Percentiles rank a stretch among this genome's conserved stretches.
Evolutionary conservation across 345 rosid genomes (phyloP).

Genomic region (Lenwebbia sp.): DNA sequence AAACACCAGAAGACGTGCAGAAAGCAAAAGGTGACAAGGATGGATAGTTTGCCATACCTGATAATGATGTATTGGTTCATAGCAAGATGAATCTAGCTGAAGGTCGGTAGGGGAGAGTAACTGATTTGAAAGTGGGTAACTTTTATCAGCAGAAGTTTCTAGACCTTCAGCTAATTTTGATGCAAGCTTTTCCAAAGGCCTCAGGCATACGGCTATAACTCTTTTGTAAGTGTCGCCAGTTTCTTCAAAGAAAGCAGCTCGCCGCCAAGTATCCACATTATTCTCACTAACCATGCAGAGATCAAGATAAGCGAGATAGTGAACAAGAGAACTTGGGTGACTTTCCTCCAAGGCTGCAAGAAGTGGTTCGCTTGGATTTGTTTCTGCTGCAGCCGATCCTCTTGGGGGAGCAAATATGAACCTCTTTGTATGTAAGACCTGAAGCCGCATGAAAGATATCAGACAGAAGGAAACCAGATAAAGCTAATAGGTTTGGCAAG

Average conservation of each 20-base stretch:
- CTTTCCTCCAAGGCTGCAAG: slow-evolving; percentile 81
- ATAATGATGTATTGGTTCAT: slow-evolving; percentile 47
- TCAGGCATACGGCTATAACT: slow-evolving; percentile 62
- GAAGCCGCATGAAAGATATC: neutral
- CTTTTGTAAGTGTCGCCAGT: slow-evolving; percentile 84
- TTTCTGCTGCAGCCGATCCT: slow-evolving; percentile 99
- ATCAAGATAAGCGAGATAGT: slow-evolving; percentile 86
- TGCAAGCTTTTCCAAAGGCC: slow-evolving; percentile 75
- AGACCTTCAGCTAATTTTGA: slow-evolving; percentile 44
- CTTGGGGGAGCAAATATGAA: slow-evolving; percentile 74
- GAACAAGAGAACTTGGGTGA: slow-evolving; percentile 54
- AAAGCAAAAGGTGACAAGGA: neutral
- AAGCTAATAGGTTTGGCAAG: neutral
- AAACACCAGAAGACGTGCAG: neutral
- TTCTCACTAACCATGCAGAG: slow-evolving; percentile 90
- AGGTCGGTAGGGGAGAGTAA: slow-evolving; percentile 27
- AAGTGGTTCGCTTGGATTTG: slow-evolving; percentile 90
- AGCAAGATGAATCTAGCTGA: slow-evolving; percentile 34
- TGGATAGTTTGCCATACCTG: slow-evolving; percentile 38
- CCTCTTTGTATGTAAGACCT: slow-evolving; percentile 79
- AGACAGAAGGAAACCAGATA: neutral
- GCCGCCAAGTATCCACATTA: slow-evolving; percentile 87
- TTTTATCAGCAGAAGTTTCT: slow-evolving; percentile 44
- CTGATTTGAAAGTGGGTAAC: slow-evolving; percentile 30
- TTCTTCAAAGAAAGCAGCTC: slow-evolving; percentile 96